Percentiles rank a stretch among this genome's conserved stretches.
phyloP scores from a whole-genome alignment of 1,284 basidiomycete genomes.

The Malassezia cuniculi region DNA sequence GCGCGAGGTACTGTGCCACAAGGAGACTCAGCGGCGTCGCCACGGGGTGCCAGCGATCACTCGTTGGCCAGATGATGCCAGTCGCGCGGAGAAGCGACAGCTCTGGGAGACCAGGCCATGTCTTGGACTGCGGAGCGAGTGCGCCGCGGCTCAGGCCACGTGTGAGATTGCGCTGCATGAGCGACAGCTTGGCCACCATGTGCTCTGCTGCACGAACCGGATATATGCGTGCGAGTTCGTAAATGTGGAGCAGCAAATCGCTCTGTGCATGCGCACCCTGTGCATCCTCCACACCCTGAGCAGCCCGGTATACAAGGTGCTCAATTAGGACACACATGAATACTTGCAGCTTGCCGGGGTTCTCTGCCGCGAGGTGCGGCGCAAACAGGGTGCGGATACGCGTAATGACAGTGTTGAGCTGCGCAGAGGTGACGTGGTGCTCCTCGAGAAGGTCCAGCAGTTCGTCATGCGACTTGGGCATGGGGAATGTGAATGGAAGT shows the following conservation, averaged over 20 bases:
- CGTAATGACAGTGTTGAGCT: slow-evolving; percentile 71
- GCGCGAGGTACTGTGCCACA: slow-evolving; percentile 78
- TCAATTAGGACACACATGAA: slow-evolving; percentile 77
- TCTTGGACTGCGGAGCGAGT: slow-evolving; percentile 56
- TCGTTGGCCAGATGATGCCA: slow-evolving; percentile 78
- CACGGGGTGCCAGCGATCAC: slow-evolving; percentile 82
- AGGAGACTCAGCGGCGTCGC: slow-evolving; percentile 72
- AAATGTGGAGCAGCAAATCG: slow-evolving; percentile 66
- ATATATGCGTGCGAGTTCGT: slow-evolving; percentile 65
- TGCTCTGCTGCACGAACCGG: slow-evolving; percentile 65
- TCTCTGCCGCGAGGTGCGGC: slow-evolving; percentile 73
- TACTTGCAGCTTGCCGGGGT: slow-evolving; percentile 60
- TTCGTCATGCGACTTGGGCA: slow-evolving; percentile 72
- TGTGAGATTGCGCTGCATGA: slow-evolving; percentile 90
- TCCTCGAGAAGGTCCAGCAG: slow-evolving; percentile 68
- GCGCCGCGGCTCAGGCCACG: slow-evolving; percentile 68
- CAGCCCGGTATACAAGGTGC: slow-evolving; percentile 58
- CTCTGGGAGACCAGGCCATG: slow-evolving; percentile 77
- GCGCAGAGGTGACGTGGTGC: slow-evolving; percentile 48
- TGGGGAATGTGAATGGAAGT: slow-evolving; percentile 80
- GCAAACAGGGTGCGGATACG: slow-evolving; percentile 84
- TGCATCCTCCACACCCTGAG: slow-evolving; percentile 8
- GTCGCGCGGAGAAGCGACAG: slow-evolving; percentile 67
- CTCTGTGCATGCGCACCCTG: slow-evolving; percentile 40
- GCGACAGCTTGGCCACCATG: slow-evolving; percentile 66